Base-by-base conservation (phyloP, 345 rosid species). In the Gossypium rotundifolium region DNA sequence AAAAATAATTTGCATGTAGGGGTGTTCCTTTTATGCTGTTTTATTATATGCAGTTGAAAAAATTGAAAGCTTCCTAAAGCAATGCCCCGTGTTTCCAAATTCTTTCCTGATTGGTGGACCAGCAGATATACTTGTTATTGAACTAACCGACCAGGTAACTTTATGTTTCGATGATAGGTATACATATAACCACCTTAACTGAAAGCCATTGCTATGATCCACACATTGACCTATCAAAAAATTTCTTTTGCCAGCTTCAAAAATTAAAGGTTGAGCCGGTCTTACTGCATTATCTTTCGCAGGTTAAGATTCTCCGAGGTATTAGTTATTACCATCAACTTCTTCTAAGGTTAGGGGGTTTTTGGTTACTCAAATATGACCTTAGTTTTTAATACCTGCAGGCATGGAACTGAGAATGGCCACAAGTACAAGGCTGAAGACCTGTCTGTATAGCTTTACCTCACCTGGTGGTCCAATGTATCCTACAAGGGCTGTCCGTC, bases 381-480 rank as follows among this genome's bases (percentile, higher is more conserved):
- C 18, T 29, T 73, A 9, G 63, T 27, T 16, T 61, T 51, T 64
- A 61, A 72, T 63, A 72, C 71, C 48, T 84, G 83, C 86, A 93
- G 98, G 97, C 55, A 78, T 93, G 87, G 98, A 93, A 83, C 86
- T 96, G 82, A 87, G 99, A 82, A 90, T 96, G 97, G 88, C 96
- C 11, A 91, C 97, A 12, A 91, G 97, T 79, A 96, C 98, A 58
- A 88, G 98, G 83, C 75, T 96, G 62, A 96, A 93, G 84, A 89
- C 97, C 13, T 91, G 98, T 77, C 81, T 96, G 70, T 96, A 93
- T 75, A 96, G 98, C 85, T 96, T 96, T 74, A 93, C 97, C 38
- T 91, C 98, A 60, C 98, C 99, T 0, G 97, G 99, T 14, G 99
- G 97, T 72, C 98, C 97, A 51, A 91, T 96, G 97, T 96, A 93